Base-by-base conservation (phyloP, 2,329 filamentous ascomycete genomes). In the Neofusicoccum sp. region DNA sequence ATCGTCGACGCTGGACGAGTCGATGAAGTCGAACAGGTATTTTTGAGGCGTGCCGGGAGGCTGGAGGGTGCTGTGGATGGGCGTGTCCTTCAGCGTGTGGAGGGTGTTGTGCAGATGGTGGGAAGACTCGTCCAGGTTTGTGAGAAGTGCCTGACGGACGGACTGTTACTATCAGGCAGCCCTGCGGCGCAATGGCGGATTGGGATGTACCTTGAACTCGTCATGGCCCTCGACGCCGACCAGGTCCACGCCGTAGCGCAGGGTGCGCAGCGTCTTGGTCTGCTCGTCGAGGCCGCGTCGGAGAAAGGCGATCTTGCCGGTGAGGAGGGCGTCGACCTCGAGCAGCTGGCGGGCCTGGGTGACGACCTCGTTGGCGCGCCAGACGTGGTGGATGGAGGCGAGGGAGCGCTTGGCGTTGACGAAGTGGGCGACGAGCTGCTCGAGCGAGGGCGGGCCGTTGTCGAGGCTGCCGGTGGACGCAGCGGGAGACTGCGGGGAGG, bases 391-490 rank as follows among this genome's bases (percentile, higher is more conserved):
- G 74, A 96, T 93, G 9, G 92, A 92, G 14, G 90, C 91, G 4
- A 98, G 84, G 1, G 93, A 93, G 48, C 92, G 87, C 75, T 97
- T 97, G 7, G 94, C 91, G 34, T 90, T 89, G 44, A 97, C 87
- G 39, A 97, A 89, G 77, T 96, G 88, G 60, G 87, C 85, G 62
- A 97, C 91, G 47, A 98, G 87, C 29, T 87, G 87, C 69, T 96
- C 92, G 71, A 96, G 85, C 29, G 76, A 76, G 36, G 79, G 78
- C 34, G 76, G 71, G 54, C 75, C 75, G 56, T 77, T 71, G 63
- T 69, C 63, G 34, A 71, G 67, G 67, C 78, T 80, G 65, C 70
- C 75, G n/a, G 70, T 67, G 8, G 74, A 74, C 6, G 75, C 77
- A 7, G 74, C 73, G 31, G 77, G 78, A 6, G 80, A 81, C n/a